phyloP scores from a whole-genome alignment of 768 basidiomycete genomes.

The Solioccasus polychromus region DNA sequence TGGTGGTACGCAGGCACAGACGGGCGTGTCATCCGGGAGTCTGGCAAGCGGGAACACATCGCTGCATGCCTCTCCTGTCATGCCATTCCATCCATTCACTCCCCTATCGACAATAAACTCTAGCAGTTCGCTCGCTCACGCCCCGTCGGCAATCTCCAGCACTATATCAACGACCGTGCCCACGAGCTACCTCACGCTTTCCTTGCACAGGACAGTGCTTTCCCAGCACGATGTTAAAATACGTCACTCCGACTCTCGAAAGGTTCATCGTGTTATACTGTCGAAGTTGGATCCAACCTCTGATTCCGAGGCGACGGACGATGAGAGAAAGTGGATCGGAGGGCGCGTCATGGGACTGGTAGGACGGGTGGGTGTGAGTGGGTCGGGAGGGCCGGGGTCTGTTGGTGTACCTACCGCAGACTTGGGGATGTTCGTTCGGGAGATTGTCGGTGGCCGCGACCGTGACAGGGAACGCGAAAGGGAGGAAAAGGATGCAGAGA shows the following conservation, averaged over 20 bases:
- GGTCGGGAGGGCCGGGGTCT: conserved; percentile 36
- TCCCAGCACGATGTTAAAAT: conserved; percentile 29
- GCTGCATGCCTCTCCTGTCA: conserved; percentile 17
- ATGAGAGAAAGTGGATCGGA: conserved; percentile 30
- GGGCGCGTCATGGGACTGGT: conserved; percentile 39
- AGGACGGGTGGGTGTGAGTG: conserved; percentile 33
- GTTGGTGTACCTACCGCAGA: conserved; percentile 51
- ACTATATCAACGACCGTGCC: background rate
- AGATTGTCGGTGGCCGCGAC: conserved; percentile 36
- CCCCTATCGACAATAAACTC: conserved; percentile 4
- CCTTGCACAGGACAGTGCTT: conserved; percentile 20
- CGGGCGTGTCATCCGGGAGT: conserved; percentile 15
- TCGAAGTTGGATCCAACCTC: conserved; percentile 49
- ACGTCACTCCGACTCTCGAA: conserved; percentile 49
- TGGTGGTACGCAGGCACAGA: conserved; percentile 15
- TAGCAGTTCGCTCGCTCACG: conserved; percentile 4
- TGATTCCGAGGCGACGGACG: conserved; percentile 31
- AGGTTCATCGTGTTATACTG: conserved; percentile 60
- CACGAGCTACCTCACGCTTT: conserved; percentile 23
- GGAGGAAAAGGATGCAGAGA: conserved; percentile 33
- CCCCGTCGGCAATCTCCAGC: conserved; percentile 15
- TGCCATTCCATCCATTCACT: conserved; percentile 7
- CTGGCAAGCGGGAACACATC: conserved; percentile 11
- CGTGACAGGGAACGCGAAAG: conserved; percentile 31
- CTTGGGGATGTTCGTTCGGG: conserved; percentile 48